Conservation (phyloP, 805 yeast species). For the Candida sphagnicola region DNA sequence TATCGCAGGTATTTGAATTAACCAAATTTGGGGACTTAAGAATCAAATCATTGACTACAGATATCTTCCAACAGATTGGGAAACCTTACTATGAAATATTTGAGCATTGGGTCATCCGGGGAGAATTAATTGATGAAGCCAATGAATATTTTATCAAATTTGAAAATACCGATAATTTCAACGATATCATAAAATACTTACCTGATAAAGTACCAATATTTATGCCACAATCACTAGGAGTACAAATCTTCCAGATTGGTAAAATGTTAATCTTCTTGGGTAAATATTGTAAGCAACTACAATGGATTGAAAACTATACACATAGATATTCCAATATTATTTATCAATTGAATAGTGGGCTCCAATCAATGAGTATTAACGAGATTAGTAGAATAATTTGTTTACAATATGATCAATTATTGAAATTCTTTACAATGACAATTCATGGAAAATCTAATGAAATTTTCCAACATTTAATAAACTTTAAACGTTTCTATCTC, state of each 20-base stretch:
- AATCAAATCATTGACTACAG: slow-evolving; percentile 39
- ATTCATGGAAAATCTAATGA: slow-evolving; percentile 45
- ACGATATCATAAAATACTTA: slow-evolving; percentile 29
- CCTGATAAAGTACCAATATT: slow-evolving; percentile 43
- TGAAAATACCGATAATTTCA: slow-evolving; percentile 26
- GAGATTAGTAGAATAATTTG: slow-evolving; percentile 30
- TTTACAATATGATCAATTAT: slow-evolving; percentile 49
- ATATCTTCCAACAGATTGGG: slow-evolving; percentile 43
- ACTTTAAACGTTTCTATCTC: slow-evolving; percentile 62
- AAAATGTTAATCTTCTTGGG: slow-evolving; percentile 63
- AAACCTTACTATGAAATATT: slow-evolving; percentile 60
- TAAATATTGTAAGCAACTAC: slow-evolving; percentile 60
- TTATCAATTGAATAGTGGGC: slow-evolving; percentile 27
- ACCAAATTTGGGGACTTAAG: slow-evolving; percentile 62
- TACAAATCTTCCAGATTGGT: slow-evolving; percentile 63
- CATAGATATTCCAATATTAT: slow-evolving; percentile 27
- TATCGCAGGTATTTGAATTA: slow-evolving; percentile 48
- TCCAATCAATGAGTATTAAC: slow-evolving; percentile 30
- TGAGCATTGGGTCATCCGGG: slow-evolving; percentile 65
- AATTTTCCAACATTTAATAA: slow-evolving; percentile 51
- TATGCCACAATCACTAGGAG: slow-evolving; percentile 28
- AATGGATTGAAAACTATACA: slow-evolving; percentile 53
- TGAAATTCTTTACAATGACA: slow-evolving; percentile 46
- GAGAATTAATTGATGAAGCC: slow-evolving; percentile 51
- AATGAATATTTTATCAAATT: slow-evolving; percentile 61